These are phyloP conservation scores for Botrytis cinerea DNA, from an alignment of 2,329 filamentous ascomycete genomes.

Conservation along the genomic window DNA sequence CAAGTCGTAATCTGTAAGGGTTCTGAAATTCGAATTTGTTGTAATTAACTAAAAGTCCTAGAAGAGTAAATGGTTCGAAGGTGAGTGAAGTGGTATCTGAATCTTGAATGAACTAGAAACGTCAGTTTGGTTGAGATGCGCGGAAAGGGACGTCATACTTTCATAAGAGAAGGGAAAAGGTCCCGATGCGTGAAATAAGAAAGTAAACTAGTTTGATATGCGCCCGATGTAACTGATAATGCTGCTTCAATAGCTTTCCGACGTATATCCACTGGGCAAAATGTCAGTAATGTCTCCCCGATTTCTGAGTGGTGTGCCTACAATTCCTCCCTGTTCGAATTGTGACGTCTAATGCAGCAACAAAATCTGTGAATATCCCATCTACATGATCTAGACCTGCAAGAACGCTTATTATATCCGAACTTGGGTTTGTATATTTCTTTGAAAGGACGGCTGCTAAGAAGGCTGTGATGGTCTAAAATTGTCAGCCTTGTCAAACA, in stretches of 20 bases:
- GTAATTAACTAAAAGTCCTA: conserved; percentile 91
- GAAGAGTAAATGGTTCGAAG: conserved; percentile 75
- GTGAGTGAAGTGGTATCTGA: conserved; percentile 63
- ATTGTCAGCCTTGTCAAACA: conserved; percentile 45
- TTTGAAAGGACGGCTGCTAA: conserved; percentile 80
- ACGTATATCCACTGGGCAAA: conserved; percentile 67
- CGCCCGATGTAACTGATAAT: conserved; percentile 84
- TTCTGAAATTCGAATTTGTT: conserved; percentile 99
- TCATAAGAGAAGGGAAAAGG: conserved; percentile 91
- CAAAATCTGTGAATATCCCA: conserved; percentile 83
- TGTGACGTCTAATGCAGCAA: conserved; percentile 76
- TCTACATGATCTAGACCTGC: conserved; percentile 90
- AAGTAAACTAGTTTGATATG: conserved; percentile 90
- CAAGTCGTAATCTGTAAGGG: conserved; percentile 86
- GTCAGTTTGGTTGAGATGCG: conserved; percentile 24
- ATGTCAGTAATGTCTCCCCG: conserved; percentile 35
- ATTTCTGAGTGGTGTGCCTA: conserved; percentile 48
- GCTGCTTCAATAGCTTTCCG: conserved; percentile 79
- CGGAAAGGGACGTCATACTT: conserved; percentile 55
- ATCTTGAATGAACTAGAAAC: conserved; percentile 74
- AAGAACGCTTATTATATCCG: conserved; percentile 87
- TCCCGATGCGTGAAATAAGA: conserved; percentile 96
- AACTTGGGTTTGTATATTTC: conserved; percentile 91
- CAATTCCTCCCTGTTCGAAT: conserved; percentile 74
- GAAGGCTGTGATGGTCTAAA: conserved; percentile 85